Evolutionary conservation across 1,139 yeast species (phyloP), one percentile per base, ranked within the genome.

Genomic region (Scheffersomyces parashehatae): DNA sequence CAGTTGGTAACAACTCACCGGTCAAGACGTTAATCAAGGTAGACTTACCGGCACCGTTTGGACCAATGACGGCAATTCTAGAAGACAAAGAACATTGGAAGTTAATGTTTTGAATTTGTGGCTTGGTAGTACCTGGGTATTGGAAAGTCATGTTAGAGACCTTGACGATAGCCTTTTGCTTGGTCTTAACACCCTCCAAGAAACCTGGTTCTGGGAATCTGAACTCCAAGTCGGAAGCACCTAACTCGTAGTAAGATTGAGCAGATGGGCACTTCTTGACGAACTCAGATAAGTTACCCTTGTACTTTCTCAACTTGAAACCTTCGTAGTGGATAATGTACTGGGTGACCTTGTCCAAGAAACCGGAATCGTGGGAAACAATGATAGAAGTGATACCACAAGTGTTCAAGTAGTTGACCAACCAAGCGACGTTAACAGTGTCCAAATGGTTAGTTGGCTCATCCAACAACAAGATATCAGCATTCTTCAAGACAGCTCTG

Each of bases 401-500:
- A 58, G 96, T 90, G 77, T 85, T 82, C 78, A 93, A 85, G 95
- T 93, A 93, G 93, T 93, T 87, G 75, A 88, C 96, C 79, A 93
- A 88, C 99, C 99, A 93, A 70, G 96, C 96, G 67, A 93, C 98
- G 77, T 93, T 93, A 64, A 89, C 96, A 65, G 96, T 91, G 80
- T 93, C 99, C 86, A 93, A 88, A 81, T 93, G 99, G 86, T 93
- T 93, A 70, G 99, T 93, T 80, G 99, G 99, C 83, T 93, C 99
- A 83, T 93, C 99, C 73, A 93, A 85, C 75, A 93, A 83, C 75
- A 93, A 82, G 70, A 93, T 93, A 77, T 93, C 98, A 64, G 98
- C 98, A 78, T 90, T 90, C 83, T 88, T 88, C 79, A 93, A 87
- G 71, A 93, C 97, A 68, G 99, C 99, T 80, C 97, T 88, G 62